Evolutionary conservation across 176 grass and related monocot species (phyloP), one percentile per base, ranked within the genome.

Genomic region (Tillandsia fasciculata): DNA sequence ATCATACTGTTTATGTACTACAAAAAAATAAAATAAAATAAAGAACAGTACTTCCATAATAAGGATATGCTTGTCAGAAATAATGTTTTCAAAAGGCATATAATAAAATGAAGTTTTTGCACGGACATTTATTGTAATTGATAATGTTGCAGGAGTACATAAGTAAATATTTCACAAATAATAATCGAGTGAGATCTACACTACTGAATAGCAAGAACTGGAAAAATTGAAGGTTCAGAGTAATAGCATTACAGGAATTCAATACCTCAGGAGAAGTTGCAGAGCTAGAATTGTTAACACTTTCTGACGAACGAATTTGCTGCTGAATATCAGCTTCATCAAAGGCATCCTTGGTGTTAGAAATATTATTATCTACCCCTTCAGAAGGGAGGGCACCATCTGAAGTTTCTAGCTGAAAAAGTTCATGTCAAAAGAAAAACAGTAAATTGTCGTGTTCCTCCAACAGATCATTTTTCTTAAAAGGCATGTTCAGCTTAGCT

Each of bases 331-430:
- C 70, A 74, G 53, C 61, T 47, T 78, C 69, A 50, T 74, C 70
- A 72, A 70, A 50, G 15, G 52, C 66, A 66, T 83, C 67, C 57
- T 78, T 87, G 54, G 70, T 51, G 61, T 85, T 83, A 63, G 69
- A 72, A 50, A 75, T 69, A 49, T 64, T 65, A 75, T 67, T 65
- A 75, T 67, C 75, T 18, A 50, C 47, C n/a, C 51, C 52, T 80
- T 90, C 84, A 72, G 77, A 70, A 56, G 79, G 51, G 48, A 77
- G 76, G 23, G 67, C 78, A 27, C 83, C 82, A 73, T 99, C 88
- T 48, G 84, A 72, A 66, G 74, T 90, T 49, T 90, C 84, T 83
- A 99, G 70, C 94, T 99, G 87, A 69, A 75, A 78, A 85, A 70
- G 12, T 79, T 82, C 64, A 74, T 52, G 78, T 53, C 47, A 26